Evolutionary conservation across 1,284 basidiomycete genomes (phyloP), one percentile per base, ranked within the genome.

Genomic region (Naganishia liquefaciens): DNA sequence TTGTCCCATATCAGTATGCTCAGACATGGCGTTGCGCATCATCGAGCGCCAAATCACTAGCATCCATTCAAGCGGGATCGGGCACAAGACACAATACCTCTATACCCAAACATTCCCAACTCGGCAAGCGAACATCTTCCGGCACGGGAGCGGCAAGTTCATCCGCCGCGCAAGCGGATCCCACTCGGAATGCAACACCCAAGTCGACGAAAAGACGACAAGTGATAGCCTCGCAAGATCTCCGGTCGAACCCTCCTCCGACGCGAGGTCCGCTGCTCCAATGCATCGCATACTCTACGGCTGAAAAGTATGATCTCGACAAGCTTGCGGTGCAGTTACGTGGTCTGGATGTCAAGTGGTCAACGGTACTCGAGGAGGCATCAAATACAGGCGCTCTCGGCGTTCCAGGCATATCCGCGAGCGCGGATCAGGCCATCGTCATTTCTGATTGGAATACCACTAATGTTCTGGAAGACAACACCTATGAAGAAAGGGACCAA

Each of bases 241-340:
- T 79, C 13, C 72, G 78, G 46, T 76, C 76, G 62, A 74, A 73
- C 23, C 71, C 74, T 0, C 74, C 76, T 0, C 71, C 70, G 19
- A 77, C 76, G 3, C 73, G 78, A 11, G 77, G 78, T n/a, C 78
- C 78, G 0, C 73, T 78, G 13, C 68, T 79, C 33, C 75, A 76
- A 53, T 79, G 77, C 63, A 75, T 79, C 42, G 77, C 78, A n/a
- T 77, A 79, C 68, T 77, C 78, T 2, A 77, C 77, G 0, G 78
- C 78, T 0, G 78, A 78, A 60, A 68, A 72, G 52, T 79, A 79
- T 63, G 75, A 79, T 62, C 72, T 79, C 10, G 57, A 71, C 11
- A 68, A 66, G n/a, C 71, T 79, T 1, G 75, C 71, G 9, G 54
- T 61, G 1, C 54, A 60, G 46, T 39, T 60, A 37, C 57, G 57